Evolutionary conservation across 371 early-diverging fungal genomes (phyloP), one percentile per base, ranked within the genome.

Genomic region (Lichtheimia ramosa): DNA sequence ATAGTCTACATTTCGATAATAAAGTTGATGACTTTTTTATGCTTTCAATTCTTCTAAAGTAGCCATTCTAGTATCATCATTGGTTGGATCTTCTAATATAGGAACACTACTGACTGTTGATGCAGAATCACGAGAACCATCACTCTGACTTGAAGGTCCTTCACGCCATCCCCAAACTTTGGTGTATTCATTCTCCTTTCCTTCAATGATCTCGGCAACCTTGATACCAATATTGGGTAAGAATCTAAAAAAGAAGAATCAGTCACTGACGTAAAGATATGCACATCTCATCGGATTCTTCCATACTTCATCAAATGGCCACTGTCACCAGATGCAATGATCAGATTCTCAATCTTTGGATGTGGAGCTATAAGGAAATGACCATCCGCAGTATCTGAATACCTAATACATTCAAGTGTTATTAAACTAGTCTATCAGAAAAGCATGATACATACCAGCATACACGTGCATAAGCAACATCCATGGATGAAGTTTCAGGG

Each of bases 241-340:
- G 43, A 73, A 73, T 48, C 71, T 71, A 54, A 2, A 13, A 28
- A 3, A 48, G 15, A n/a, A 18, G 8, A 0, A 27, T 41, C 14
- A 49, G 12, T 43, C 6, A 21, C 13, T 34, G 34, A 34, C 34
- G 34, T 34, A n/a, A 16, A 25, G 6, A 20, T 56, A n/a, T n/a
- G n/a, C n/a, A 56, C 25, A 34, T 20, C 20, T 16, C 14, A 1
- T 46, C n/a, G 18, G n/a, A 21, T 46, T 46, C 16, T 18, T 24
- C 16, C 56, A 25, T 70, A 70, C 75, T 77, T 74, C 63, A 77
- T 64, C 13, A 65, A 74, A 21, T 77, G 74, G 4, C 75, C 78
- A 18, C 70, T 71, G 52, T 74, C 78, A 21, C 78, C 73, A 18
- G 70, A 60, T 23, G 70, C 74, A 12, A 74, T 57, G 23, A 72